A percentile compares a stretch with the other conserved stretches of the same genome.
Conservation (phyloP, 2,329 filamentous ascomycete species). For the Aspergillus caelatus region DNA sequence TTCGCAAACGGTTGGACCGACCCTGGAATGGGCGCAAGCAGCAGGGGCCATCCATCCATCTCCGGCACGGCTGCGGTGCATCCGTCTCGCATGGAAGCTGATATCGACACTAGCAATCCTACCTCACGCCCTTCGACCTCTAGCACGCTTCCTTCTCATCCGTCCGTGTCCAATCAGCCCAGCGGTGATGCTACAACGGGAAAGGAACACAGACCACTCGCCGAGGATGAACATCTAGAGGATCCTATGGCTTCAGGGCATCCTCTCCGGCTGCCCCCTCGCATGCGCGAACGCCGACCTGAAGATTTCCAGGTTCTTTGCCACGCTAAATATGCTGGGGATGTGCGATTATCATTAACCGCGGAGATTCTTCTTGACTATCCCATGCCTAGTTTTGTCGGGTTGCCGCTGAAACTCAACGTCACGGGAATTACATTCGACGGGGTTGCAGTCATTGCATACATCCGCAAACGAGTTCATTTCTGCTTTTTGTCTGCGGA, state of each 20-base stretch:
- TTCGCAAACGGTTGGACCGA: slow-evolving; percentile 44
- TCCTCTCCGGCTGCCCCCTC: slow-evolving; percentile 47
- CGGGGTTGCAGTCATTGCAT: slow-evolving; percentile 86
- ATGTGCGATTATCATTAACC: slow-evolving; percentile 84
- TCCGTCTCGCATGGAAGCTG: slow-evolving; percentile 34
- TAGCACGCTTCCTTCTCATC: slow-evolving; percentile 37
- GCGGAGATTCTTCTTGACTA: slow-evolving; percentile 97
- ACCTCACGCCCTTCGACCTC: slow-evolving; percentile 49
- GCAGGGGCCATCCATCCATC: slow-evolving; percentile 17
- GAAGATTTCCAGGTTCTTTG: slow-evolving; percentile 94
- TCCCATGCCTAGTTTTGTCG: slow-evolving; percentile 97
- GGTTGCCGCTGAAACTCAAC: slow-evolving; percentile 89
- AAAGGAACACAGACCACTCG: slow-evolving; percentile 22
- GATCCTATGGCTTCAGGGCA: slow-evolving; percentile 22
- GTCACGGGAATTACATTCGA: slow-evolving; percentile 96
- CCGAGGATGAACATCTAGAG: slow-evolving; percentile 23
- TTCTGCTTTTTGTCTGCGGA: slow-evolving; percentile 95
- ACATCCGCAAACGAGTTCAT: slow-evolving; percentile 85
- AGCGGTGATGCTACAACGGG: slow-evolving; percentile 27
- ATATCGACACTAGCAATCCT: slow-evolving; percentile 40
- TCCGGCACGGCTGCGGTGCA: slow-evolving; percentile 16
- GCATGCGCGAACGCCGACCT: slow-evolving; percentile 71
- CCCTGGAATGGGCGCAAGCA: slow-evolving; percentile 25
- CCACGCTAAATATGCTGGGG: slow-evolving; percentile 84
- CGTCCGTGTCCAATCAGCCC: slow-evolving; percentile 33